Percentiles rank a stretch among this genome's conserved stretches.
These are phyloP conservation scores for Fusarium sp. DNA, from an alignment of 2,329 filamentous ascomycete genomes.

Conservation along the genomic window DNA sequence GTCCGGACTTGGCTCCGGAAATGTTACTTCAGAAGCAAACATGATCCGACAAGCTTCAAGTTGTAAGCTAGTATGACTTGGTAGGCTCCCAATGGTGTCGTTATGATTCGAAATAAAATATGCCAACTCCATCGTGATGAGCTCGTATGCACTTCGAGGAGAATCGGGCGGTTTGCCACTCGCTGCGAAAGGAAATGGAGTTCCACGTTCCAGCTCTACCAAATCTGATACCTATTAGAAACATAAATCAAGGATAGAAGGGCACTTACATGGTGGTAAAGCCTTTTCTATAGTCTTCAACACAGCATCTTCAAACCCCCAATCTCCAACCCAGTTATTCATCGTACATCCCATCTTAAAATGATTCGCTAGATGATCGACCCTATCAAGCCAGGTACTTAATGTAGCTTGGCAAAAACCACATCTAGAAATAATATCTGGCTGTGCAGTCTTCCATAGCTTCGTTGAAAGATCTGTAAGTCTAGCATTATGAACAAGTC, in stretches of 20 bases:
- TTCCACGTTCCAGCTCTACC: slow-evolving; percentile 37
- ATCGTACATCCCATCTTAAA: slow-evolving; percentile 58
- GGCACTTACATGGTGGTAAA: slow-evolving; percentile 54
- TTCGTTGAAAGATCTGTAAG: slow-evolving; percentile 34
- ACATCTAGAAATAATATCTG: slow-evolving; percentile 54
- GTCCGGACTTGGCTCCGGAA: slow-evolving; percentile 17
- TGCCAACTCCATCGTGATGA: slow-evolving; percentile 38
- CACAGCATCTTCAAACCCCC: slow-evolving; percentile 56
- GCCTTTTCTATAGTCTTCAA: slow-evolving; percentile 55
- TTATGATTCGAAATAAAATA: slow-evolving; percentile 38
- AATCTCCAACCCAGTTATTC: slow-evolving; percentile 58
- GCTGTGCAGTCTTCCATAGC: slow-evolving; percentile 54
- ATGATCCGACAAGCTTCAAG: slow-evolving; percentile 38
- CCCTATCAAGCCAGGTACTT: slow-evolving; percentile 53
- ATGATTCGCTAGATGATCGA: slow-evolving; percentile 56
- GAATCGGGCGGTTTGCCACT: slow-evolving; percentile 33
- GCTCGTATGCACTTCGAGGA: slow-evolving; percentile 40
- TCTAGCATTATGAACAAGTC: slow-evolving; percentile 58
- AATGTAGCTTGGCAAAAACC: slow-evolving; percentile 56
- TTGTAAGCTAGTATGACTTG: slow-evolving; percentile 25
- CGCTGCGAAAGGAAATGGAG: slow-evolving; percentile 34
- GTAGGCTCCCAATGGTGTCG: slow-evolving; percentile 22
- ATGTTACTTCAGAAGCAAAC: slow-evolving; percentile 38
- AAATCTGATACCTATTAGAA: slow-evolving; percentile 25
- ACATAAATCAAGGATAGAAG: rapidly evolving